Base-by-base conservation (phyloP, 441 rosid genomes). In the Adansonia gregorii region DNA sequence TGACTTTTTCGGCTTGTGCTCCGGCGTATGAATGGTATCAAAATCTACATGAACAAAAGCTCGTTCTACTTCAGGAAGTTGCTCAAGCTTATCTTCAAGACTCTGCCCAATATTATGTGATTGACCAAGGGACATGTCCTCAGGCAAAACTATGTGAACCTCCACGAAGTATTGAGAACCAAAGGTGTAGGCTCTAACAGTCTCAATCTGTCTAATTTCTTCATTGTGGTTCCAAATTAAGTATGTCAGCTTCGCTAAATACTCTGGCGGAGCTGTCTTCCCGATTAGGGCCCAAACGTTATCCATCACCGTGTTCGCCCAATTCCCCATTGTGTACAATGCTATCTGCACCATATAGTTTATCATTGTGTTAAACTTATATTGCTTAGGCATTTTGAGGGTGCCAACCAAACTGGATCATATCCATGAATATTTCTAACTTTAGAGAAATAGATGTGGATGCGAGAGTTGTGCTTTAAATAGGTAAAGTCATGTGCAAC, bases 41-140 rank as follows among this genome's bases (percentile, higher is more conserved):
- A 85, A 83, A 79, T 87, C 92, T 1, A 86, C 80, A 73, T 89
- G 92, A 46, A 89, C 89, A 24, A 89, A 89, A 31, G 92, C 90
- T 74, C 92, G 81, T 72, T 87, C 92, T 3, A 89, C 84, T 63
- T 87, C 82, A 35, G 89, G 87, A 49, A 86, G 79, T 63, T 80
- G 80, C 65, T 89, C 89, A 7, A 89, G 88, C 81, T 87, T 87
- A 71, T 83, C 88, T 45, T 89, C 86, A 10, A 89, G 84, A 14
- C 85, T 49, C 73, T 87, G 88, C 0, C 90, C 92, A 41, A 89
- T 84, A 39, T 87, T 76, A 73, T 89, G 92, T 3, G 92, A 89
- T 46, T 22, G 56, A 5, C 49, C 71, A 27, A 89, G 80, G 24
- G 79, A 7, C 88, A 85, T 86, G 41, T 86, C 83, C 70, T 56